Base-by-base conservation (phyloP, 2,329 filamentous ascomycete species). In the Xylariales sp. region DNA sequence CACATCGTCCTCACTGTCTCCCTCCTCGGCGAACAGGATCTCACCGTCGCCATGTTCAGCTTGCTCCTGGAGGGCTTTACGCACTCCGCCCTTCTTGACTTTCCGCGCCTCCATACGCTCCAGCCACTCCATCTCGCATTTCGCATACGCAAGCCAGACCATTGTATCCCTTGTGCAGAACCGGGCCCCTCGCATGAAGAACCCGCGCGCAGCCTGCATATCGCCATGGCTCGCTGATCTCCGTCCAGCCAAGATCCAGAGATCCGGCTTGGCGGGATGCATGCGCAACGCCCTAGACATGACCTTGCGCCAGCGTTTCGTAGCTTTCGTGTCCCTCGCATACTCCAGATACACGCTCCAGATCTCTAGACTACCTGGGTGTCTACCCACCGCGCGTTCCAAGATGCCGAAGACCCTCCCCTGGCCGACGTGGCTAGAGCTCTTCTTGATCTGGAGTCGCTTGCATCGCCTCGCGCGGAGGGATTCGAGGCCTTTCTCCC, bases 281-380 rank as follows among this genome's bases (percentile, higher is more conserved):
- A 98, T 74, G 50, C 91, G 78, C 51, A 97, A 71, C 12, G 88
- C 86, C 34, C 80, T 69, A 15, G 77, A 81, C 65, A 83, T 73
- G 50, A 78, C 69, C 45, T 71, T 73, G 63, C 78, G 82, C 67
- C 82, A 84, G 29, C 80, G 70, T 64, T 83, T 84, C 12, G 73
- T 73, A 5, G 81, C 79, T 53, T 78, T 82, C 57, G 82, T 73
- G 50, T 80, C 76, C 53, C 82, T 76, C 12, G 87, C 83, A 61
- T 88, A 97, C 44, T 84, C 78, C 45, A 97, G 81, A 58, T 95
- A 96, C 56, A 90, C 86, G 62, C 86, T 82, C 93, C 93, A 98
- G 27, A 98, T 71, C 3, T 76, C 77, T 25, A 89, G 58, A 57
- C 87, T 87, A 3, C 87, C 88, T 1, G 87, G 85, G 57, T 96